Conservation (phyloP, 768 basidiomycete species). For the Agrocybe praecox region DNA sequence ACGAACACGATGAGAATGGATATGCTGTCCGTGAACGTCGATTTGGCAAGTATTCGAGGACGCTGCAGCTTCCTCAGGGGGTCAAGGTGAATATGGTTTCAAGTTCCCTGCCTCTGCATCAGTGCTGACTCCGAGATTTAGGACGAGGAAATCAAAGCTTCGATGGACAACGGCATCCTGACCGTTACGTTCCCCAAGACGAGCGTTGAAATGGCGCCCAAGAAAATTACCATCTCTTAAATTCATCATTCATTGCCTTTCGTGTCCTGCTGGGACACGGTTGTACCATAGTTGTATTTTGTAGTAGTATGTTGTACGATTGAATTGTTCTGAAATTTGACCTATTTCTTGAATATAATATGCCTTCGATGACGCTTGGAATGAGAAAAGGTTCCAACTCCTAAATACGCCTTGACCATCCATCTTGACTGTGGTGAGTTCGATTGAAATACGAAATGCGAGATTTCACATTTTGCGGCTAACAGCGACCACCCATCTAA, state of each 20-base stretch:
- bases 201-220: slow-evolving; percentile 29
- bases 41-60: slow-evolving; percentile 45
- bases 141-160: slow-evolving; percentile 33
- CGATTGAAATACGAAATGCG: too few species aligned
- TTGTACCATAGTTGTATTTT: too few species aligned
- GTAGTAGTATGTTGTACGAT: too few species aligned
- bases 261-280: too few species aligned
- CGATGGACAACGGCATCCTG: slow-evolving; percentile 51
- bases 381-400: too few species aligned
- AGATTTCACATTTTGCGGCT: too few species aligned
- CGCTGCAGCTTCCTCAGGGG: slow-evolving; percentile 50
- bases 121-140: neutral
- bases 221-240: slow-evolving; percentile 36
- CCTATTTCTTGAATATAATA: too few species aligned
- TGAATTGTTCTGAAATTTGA: too few species aligned
- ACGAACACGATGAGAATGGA: slow-evolving; percentile 33
- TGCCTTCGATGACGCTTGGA: too few species aligned
- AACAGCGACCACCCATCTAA: neutral
- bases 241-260: too few species aligned
- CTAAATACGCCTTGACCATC: too few species aligned
- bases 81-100: slow-evolving; percentile 46
- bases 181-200: slow-evolving; percentile 53
- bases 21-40: slow-evolving; percentile 49
- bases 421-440: too few species aligned
- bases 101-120: neutral